Conservation (phyloP, 176 grass and related monocot species). For the Carex scoparia region DNA sequence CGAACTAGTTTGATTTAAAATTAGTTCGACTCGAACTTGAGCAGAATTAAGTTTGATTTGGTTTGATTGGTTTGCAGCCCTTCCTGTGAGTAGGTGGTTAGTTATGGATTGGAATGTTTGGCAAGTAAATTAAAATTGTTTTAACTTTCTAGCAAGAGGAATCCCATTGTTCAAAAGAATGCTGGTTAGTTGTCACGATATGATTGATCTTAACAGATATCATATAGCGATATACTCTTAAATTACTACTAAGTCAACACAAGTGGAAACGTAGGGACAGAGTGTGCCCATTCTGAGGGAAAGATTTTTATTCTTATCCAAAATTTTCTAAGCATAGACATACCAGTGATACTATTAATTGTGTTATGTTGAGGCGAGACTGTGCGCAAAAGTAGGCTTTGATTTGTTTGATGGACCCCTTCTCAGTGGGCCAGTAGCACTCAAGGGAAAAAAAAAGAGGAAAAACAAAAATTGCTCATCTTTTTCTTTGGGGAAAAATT, state of each 20-base stretch:
- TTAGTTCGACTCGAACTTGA: no score
- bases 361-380: background rate
- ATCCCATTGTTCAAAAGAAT: background rate
- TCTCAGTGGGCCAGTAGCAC: background rate
- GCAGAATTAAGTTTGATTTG: no score
- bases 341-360: no score
- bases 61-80: no score
- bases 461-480: background rate
- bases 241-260: background rate
- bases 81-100: no score
- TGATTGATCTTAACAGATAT: background rate
- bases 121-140: no score
- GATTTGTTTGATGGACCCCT: background rate
- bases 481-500: background rate
- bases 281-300: background rate
- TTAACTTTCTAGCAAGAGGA: no score
- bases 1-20: no score
- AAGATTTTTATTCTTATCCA: background rate
- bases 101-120: no score
- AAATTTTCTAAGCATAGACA: background rate
- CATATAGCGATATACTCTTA: background rate
- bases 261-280: background rate
- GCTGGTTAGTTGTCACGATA: background rate
- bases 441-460: background rate
- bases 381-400: background rate